Percentiles rank a stretch among this genome's conserved stretches.
These are phyloP conservation scores for Lavandula angustifolia DNA, from an alignment of 257 asterid species.

Conservation along the genomic window DNA sequence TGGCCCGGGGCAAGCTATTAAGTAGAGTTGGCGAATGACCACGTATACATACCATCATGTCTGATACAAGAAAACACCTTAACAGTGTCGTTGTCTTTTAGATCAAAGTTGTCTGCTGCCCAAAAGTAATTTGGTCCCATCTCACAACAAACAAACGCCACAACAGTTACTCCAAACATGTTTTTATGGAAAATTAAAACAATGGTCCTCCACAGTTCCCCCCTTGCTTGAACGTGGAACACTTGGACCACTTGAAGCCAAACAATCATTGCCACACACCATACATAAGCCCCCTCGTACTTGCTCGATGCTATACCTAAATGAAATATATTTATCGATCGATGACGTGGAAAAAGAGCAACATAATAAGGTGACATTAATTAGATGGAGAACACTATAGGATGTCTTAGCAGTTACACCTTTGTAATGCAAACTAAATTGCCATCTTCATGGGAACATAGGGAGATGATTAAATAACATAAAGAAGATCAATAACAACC, in stretches of 20 bases:
- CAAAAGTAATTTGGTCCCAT: slow-evolving; percentile 26
- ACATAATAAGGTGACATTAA: too few species aligned
- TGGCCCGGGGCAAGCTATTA: too few species aligned
- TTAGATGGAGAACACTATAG: too few species aligned
- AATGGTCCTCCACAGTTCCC: slow-evolving; percentile 31
- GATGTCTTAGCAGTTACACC: too few species aligned
- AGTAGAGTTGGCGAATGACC: too few species aligned
- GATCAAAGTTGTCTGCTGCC: slow-evolving; percentile 29
- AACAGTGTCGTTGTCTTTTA: neutral
- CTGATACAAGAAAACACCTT: neutral
- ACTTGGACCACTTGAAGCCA: slow-evolving; percentile 30
- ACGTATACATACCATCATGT: neutral
- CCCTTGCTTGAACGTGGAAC: slow-evolving; percentile 9
- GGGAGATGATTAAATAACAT: slow-evolving; percentile 12
- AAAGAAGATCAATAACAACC: slow-evolving; percentile 30
- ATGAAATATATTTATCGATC: neutral
- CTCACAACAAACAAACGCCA: slow-evolving; percentile 36
- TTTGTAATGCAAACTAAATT: slow-evolving; percentile 27
- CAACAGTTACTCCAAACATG: slow-evolving; percentile 16
- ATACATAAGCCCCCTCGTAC: neutral
- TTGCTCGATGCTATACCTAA: neutral
- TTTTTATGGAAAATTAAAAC: neutral
- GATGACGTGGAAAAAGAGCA: too few species aligned
- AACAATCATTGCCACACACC: slow-evolving; percentile 14
- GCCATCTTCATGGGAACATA: slow-evolving; percentile 24